Evolutionary conservation across 176 grass and related monocot species (phyloP).

Genomic region (Oryza brachyantha): DNA sequence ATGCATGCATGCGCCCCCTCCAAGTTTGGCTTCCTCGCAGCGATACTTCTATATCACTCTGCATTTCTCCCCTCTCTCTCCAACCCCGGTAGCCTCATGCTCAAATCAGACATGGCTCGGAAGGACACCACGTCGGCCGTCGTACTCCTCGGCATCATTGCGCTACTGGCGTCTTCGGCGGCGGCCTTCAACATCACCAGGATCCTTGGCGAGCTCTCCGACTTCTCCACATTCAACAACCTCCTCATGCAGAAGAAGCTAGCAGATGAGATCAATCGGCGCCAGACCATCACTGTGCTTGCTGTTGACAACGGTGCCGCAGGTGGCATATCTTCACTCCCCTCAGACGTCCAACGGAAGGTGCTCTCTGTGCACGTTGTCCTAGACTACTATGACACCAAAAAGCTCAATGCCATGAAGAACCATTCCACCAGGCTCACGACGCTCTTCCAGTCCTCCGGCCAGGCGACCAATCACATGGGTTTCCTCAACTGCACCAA

Average conservation of each 20-base stretch:
- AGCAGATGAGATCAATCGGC: constrained; percentile 59
- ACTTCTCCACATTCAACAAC: constrained; percentile 51
- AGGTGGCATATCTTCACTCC: constrained; percentile 38
- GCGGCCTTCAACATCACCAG: constrained; percentile 53
- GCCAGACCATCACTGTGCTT: constrained; percentile 73
- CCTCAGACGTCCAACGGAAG: constrained; percentile 36
- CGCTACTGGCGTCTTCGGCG: constrained; percentile 14
- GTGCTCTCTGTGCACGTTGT: constrained; percentile 64
- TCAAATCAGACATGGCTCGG: constrained; percentile 10
- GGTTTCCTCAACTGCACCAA: constrained; percentile 71
- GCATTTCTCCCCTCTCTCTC: neutral
- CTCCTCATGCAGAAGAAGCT: constrained; percentile 58
- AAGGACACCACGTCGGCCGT: neutral
- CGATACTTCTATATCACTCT: neutral
- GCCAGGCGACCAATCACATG: constrained; percentile 45
- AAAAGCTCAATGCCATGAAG: constrained; percentile 48
- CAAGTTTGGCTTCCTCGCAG: neutral
- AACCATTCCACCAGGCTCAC: constrained; percentile 49
- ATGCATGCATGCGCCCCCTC: neutral
- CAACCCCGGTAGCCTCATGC: neutral
- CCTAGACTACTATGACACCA: constrained; percentile 75
- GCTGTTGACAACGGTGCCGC: constrained; percentile 50
- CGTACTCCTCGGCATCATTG: constrained; percentile 15
- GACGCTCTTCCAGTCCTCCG: constrained; percentile 52
- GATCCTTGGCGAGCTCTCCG: constrained; percentile 38